A percentile compares a stretch with the other conserved stretches of the same genome.
Evolutionary conservation across 345 rosid species (phyloP).

Genomic region (Odontarrhena argentea): DNA sequence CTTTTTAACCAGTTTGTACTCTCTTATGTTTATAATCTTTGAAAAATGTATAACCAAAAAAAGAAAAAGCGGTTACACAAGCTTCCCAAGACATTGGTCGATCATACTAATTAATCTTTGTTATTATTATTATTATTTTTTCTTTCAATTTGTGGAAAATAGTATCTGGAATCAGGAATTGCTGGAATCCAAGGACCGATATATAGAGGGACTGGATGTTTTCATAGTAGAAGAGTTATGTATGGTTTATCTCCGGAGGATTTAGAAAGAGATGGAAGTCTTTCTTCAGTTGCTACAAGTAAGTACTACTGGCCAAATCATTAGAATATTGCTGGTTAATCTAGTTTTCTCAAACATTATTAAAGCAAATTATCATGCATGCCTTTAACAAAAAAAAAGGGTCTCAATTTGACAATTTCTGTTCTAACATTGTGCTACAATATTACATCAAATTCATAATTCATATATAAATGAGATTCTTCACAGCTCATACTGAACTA

Average conservation of each 20-base stretch:
- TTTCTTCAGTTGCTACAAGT: conserved; percentile 31
- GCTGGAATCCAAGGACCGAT: conserved; percentile 58
- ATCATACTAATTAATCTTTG: not conserved
- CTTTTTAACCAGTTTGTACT: too few relatives aligned
- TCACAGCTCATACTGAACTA: not conserved
- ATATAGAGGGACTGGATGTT: conserved; percentile 62
- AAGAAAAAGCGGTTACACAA: too few relatives aligned
- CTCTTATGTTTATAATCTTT: too few relatives aligned
- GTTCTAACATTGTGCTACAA: too few relatives aligned
- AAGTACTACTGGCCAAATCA: conserved; percentile 7
- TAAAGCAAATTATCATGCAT: too few relatives aligned
- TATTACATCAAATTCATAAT: not conserved
- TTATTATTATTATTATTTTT: too few relatives aligned
- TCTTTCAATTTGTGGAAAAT: not conserved
- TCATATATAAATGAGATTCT: not conserved
- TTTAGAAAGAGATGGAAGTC: conserved; percentile 22
- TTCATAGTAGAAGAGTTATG: conserved; percentile 63
- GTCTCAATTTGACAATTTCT: too few relatives aligned
- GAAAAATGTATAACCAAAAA: too few relatives aligned
- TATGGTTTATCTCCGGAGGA: conserved; percentile 52
- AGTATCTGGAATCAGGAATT: conserved; percentile 47
- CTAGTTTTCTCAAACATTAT: too few relatives aligned
- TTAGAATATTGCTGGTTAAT: too few relatives aligned
- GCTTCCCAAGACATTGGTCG: too few relatives aligned
- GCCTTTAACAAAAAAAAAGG: too few relatives aligned